Conservation (phyloP, 2,329 filamentous ascomycete genomes). For the Hymenoscyphus fructigenus region DNA sequence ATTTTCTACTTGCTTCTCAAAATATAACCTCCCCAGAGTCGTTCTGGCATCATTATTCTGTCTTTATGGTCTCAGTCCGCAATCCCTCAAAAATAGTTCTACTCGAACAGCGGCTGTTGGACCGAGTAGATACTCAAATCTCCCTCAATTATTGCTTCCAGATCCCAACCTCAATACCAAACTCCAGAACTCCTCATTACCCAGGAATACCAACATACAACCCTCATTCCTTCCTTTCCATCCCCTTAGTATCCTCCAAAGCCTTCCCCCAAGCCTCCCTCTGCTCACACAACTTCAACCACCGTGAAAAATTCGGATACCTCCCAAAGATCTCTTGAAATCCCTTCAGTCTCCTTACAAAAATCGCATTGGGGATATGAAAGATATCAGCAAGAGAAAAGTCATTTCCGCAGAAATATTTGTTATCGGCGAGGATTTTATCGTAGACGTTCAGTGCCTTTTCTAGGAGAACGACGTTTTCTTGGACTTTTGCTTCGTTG, state of each 20-base stretch:
- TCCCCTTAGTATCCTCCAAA: background rate
- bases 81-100: too few relatives aligned
- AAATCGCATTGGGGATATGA: slow-evolving; percentile 29
- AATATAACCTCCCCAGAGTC: too few relatives aligned
- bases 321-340: slow-evolving; percentile 22
- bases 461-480: slow-evolving; percentile 21
- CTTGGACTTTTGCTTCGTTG: slow-evolving; percentile 21
- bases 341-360: slow-evolving; percentile 21
- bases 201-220: too few relatives aligned
- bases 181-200: too few relatives aligned
- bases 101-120: too few relatives aligned
- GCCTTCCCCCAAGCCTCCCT: slow-evolving; percentile 27
- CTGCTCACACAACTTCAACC: slow-evolving; percentile 23
- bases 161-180: too few relatives aligned
- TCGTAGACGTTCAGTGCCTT: slow-evolving; percentile 28
- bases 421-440: slow-evolving; percentile 27
- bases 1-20: too few relatives aligned
- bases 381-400: slow-evolving; percentile 33
- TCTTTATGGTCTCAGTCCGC: too few relatives aligned
- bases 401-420: slow-evolving; percentile 33
- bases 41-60: too few relatives aligned
- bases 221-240: background rate
- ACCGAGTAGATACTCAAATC: too few relatives aligned
- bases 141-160: too few relatives aligned
- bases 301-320: slow-evolving; percentile 25